Percentiles rank a stretch among this genome's conserved stretches.
Evolutionary conservation across 768 basidiomycete genomes (phyloP).

Genomic region (Suillus americanus): DNA sequence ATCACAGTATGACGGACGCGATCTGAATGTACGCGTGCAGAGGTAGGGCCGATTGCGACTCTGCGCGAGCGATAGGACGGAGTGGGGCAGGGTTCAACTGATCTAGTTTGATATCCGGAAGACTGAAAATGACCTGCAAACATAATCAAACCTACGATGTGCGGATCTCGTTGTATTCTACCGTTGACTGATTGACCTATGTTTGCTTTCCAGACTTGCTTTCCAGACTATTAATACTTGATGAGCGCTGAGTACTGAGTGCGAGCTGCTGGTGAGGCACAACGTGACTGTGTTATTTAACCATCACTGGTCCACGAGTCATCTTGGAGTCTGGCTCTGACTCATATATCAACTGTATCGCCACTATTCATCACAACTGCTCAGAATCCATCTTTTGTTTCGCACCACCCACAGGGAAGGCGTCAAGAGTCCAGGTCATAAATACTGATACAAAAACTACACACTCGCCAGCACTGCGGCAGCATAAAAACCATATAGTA

Average conservation of each 20-base stretch:
- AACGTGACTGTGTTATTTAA: not conserved
- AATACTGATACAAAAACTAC: slow-evolving; percentile 8
- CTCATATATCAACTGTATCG: not conserved
- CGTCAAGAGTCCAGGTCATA: not conserved
- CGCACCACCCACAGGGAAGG: not conserved
- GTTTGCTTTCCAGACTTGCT: not conserved
- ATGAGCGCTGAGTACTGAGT: not conserved
- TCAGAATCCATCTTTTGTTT: not conserved
- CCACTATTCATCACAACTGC: not conserved
- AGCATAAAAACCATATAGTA: not conserved
- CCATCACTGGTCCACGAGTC: not conserved
- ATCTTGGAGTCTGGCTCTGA: not conserved
- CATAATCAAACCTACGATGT: not conserved
- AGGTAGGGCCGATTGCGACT: not conserved
- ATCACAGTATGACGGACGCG: not conserved
- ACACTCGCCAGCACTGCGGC: slow-evolving; percentile 16
- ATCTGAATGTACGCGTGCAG: not conserved
- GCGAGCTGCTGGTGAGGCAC: not conserved
- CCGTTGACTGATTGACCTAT: not conserved
- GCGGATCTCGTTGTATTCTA: not conserved
- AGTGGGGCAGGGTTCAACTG: not conserved
- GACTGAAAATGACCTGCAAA: not conserved
- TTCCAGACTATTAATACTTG: not conserved
- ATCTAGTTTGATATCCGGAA: not conserved
- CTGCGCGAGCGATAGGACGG: not conserved